Base-by-base conservation (phyloP, 768 basidiomycete species). In the Naganishia vaughanmartiniae region DNA sequence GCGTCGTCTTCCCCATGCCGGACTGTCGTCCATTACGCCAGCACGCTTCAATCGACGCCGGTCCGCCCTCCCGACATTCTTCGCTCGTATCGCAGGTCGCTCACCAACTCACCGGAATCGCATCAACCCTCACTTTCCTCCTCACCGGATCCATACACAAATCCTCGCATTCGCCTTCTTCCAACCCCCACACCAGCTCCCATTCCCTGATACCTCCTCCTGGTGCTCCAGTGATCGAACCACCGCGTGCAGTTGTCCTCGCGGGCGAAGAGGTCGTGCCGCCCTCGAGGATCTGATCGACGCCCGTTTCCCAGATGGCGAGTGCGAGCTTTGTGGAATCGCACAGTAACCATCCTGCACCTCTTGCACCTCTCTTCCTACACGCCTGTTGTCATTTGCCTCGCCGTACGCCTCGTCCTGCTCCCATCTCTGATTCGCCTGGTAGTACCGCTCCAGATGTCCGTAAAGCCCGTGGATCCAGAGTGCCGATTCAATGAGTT, bases 401-500 rank as follows among this genome's bases (percentile, higher is more conserved):
- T n/a, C n/a, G n/a, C n/a, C n/a, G n/a, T n/a, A n/a, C n/a, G n/a
- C n/a, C n/a, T n/a, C n/a, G n/a, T n/a, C n/a, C n/a, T n/a, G n/a
- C n/a, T n/a, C n/a, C n/a, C n/a, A n/a, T n/a, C n/a, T n/a, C n/a
- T n/a, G n/a, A n/a, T n/a, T n/a, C n/a, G n/a, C n/a, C n/a, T n/a
- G n/a, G n/a, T n/a, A n/a, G n/a, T n/a, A n/a, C n/a, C n/a, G n/a
- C 12, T 53, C 26, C 15, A 17, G 24, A 14, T 58, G 51, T 7
- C 68, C 55, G 56, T 69, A 69, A 5, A 58, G 46, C 15, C 68
- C 68, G 34, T 69, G 68, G 56, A 57, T 55, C 31, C 21, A 42
- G 7, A 69, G 34, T 2, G 68, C 39, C 19, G 54, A 60, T 26
- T 69, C 56, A 7, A 69, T 60, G 5, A 69, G 68, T 9, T 42